These are phyloP conservation scores for Gaertneriomyces semiglobifer DNA, from an alignment of 192 early-diverging fungal genomes.

Conservation along the genomic window DNA sequence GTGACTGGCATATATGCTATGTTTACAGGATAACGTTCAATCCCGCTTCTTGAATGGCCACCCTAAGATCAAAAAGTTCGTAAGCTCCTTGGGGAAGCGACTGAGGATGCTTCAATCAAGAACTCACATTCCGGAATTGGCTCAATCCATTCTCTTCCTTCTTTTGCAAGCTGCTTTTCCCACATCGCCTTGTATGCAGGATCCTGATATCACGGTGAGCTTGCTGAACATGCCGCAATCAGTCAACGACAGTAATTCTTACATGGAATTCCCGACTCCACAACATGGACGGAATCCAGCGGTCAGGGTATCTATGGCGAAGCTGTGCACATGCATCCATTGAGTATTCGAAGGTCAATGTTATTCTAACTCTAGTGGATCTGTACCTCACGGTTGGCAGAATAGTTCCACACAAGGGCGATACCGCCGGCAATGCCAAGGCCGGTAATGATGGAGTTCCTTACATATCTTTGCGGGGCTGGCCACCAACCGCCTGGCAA, in stretches of 20 bases:
- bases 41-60: slow-evolving; percentile 30
- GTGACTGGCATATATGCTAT: too few relatives aligned
- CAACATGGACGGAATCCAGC: slow-evolving; percentile 58
- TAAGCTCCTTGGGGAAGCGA: background rate
- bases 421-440: slow-evolving; percentile 28
- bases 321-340: slow-evolving; percentile 15
- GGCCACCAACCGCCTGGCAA: slow-evolving; percentile 47
- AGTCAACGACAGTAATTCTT: background rate
- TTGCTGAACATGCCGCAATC: background rate
- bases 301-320: slow-evolving; percentile 44
- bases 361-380: too few relatives aligned
- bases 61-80: slow-evolving; percentile 5
- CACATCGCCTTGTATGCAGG: slow-evolving; percentile 43
- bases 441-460: slow-evolving; percentile 40
- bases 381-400: slow-evolving; percentile 41
- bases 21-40: too few relatives aligned
- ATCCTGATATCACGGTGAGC: slow-evolving; percentile 26
- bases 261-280: slow-evolving; percentile 57
- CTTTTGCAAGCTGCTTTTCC: slow-evolving; percentile 47
- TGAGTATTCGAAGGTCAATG: too few relatives aligned
- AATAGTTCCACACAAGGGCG: slow-evolving; percentile 30
- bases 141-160: slow-evolving; percentile 57
- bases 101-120: background rate
- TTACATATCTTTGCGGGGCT: slow-evolving; percentile 33
- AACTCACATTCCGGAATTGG: slow-evolving; percentile 44